Conservation (phyloP, 345 rosid species). For the Balakata baccata region DNA sequence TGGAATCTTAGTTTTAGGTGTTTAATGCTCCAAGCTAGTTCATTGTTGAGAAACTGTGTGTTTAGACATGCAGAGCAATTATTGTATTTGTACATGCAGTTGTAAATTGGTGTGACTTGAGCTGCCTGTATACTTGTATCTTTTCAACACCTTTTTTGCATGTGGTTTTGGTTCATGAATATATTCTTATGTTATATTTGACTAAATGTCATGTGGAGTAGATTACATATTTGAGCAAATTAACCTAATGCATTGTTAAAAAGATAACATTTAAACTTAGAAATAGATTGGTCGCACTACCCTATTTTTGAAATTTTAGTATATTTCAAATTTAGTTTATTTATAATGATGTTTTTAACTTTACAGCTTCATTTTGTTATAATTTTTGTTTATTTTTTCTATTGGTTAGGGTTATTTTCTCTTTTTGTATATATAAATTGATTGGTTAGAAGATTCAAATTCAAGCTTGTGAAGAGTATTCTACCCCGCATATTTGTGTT, state of each 20-base stretch:
- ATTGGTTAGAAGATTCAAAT: neutral
- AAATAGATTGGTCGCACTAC: neutral
- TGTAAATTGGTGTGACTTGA: neutral
- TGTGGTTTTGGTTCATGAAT: neutral
- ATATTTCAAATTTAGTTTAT: neutral
- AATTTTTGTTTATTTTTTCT: neutral
- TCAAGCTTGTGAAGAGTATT: too few species aligned
- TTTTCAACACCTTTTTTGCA: neutral
- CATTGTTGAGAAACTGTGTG: constrained; percentile 1
- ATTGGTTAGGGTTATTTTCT: neutral
- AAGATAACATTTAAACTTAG: neutral
- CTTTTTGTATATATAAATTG: neutral
- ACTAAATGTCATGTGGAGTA: neutral
- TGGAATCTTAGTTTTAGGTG: neutral
- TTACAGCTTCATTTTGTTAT: neutral
- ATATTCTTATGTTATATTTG: neutral
- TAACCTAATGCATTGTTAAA: neutral
- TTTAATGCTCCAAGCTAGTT: neutral
- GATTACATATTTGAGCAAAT: neutral
- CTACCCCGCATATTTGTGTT: neutral
- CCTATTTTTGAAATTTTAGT: neutral
- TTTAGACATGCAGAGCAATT: neutral
- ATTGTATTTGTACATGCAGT: constrained; percentile 6
- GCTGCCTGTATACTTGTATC: neutral
- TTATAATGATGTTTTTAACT: neutral